Percentiles rank a stretch among this genome's conserved stretches.
phyloP scores from a whole-genome alignment of 192 early-diverging fungal genomes.

The Anaeromyces robustus region DNA sequence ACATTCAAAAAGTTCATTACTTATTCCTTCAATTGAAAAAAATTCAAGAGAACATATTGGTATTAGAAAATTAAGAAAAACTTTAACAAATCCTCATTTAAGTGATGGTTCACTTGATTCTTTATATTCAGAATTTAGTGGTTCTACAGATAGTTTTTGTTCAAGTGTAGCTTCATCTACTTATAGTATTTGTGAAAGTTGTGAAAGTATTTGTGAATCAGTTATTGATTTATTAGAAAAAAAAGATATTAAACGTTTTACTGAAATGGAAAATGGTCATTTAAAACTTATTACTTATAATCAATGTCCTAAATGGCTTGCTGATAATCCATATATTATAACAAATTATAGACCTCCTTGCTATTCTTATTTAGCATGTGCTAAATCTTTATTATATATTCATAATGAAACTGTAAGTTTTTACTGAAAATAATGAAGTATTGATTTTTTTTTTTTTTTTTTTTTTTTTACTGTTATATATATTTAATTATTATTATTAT shows the following conservation, averaged over 20 bases:
- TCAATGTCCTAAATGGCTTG: constrained; percentile 49
- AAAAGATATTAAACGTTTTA: background rate
- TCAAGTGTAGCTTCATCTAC: background rate
- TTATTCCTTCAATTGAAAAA: too few species aligned
- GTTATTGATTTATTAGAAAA: background rate
- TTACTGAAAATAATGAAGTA: too few species aligned
- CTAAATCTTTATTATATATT: constrained; percentile 57
- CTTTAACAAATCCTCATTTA: too few species aligned
- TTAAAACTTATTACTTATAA: background rate
- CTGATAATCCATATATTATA: constrained; percentile 67
- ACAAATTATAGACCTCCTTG: constrained; percentile 65
- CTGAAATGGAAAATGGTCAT: background rate
- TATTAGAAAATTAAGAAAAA: too few species aligned
- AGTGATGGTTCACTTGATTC: too few species aligned
- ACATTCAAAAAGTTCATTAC: too few species aligned
- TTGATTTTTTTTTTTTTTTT: too few species aligned
- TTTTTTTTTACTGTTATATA: too few species aligned
- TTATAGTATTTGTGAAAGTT: background rate
- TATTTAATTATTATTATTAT: too few species aligned
- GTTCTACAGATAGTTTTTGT: too few species aligned
- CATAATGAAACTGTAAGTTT: constrained; percentile 69
- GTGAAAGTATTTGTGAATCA: background rate
- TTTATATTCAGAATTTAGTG: too few species aligned
- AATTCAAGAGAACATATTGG: too few species aligned
- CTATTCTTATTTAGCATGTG: constrained; percentile 57